Evolutionary conservation across 2,329 filamentous ascomycete genomes (phyloP).

Genomic region (Arthrinium phaeospermum): DNA sequence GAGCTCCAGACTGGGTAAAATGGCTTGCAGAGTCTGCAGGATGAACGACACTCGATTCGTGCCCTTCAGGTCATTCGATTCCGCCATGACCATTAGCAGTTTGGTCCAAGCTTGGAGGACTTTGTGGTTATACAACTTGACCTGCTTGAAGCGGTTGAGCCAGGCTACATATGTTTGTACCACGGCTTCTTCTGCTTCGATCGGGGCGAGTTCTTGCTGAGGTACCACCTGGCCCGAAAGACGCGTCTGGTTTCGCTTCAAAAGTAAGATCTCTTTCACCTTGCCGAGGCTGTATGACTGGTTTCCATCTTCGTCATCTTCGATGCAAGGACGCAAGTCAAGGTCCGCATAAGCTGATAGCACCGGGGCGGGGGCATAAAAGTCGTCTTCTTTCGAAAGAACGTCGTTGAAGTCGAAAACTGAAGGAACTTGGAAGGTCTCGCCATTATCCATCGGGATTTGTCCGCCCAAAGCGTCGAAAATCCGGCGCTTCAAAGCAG

Average conservation of each 20-base stretch:
- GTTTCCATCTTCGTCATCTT: constrained; percentile 62
- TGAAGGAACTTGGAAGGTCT: constrained; percentile 71
- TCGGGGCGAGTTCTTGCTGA: constrained; percentile 52
- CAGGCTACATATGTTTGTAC: constrained; percentile 67
- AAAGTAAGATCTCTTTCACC: constrained; percentile 73
- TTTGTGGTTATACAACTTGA: constrained; percentile 63
- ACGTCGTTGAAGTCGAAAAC: constrained; percentile 90
- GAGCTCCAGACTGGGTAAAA: constrained; percentile 84
- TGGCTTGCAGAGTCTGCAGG: constrained; percentile 83
- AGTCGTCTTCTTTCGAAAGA: constrained; percentile 60
- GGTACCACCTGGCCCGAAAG: constrained; percentile 54
- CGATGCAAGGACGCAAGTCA: constrained; percentile 69
- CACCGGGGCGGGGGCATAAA: constrained; percentile 56
- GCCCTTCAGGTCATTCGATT: constrained; percentile 79
- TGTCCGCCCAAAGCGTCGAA: constrained; percentile 80
- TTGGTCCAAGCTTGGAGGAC: constrained; percentile 86
- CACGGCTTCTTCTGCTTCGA: constrained; percentile 65
- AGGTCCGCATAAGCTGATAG: constrained; percentile 68
- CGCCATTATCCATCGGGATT: constrained; percentile 68
- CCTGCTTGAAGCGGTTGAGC: constrained; percentile 66
- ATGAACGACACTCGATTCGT: constrained; percentile 78
- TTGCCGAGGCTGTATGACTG: constrained; percentile 72
- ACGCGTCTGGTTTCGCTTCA: constrained; percentile 69
- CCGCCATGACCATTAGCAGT: constrained; percentile 81
- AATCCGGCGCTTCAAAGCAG: constrained; percentile 71